These are phyloP conservation scores for Pseudozyma sp. DNA, from an alignment of 1,284 basidiomycete genomes.

Conservation along the genomic window DNA sequence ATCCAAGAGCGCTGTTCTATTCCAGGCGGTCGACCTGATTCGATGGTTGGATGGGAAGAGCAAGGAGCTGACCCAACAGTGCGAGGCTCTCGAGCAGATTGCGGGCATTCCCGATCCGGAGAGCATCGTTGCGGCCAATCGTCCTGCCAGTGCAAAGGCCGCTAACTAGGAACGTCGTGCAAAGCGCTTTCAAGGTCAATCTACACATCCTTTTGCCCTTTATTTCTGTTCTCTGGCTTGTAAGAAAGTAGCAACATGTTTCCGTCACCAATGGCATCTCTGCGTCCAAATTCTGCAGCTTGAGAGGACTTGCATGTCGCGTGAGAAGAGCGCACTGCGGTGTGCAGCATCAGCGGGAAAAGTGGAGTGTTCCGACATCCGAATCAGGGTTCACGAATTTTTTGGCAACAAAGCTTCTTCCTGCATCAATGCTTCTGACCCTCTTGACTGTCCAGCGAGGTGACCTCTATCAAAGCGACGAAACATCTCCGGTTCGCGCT, in stretches of 20 bases:
- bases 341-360: no score
- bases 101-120: slow-evolving; percentile 43
- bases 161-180: slow-evolving; percentile 7
- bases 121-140: slow-evolving; percentile 32
- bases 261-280: no score
- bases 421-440: background rate
- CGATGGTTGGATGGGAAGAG: slow-evolving; percentile 64
- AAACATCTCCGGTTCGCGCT: background rate
- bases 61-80: slow-evolving; percentile 48
- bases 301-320: slow-evolving; percentile 1
- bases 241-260: no score
- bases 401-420: no score
- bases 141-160: slow-evolving; percentile 27
- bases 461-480: no score
- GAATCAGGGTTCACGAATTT: background rate
- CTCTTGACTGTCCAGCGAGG: no score
- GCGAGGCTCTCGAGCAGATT: slow-evolving; percentile 52
- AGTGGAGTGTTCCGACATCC: slow-evolving; percentile 3
- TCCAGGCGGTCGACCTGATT: slow-evolving; percentile 67
- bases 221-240: no score
- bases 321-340: background rate
- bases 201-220: background rate
- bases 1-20: slow-evolving; percentile 65
- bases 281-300: background rate
- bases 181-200: background rate